phyloP scores from a whole-genome alignment of 495 filamentous ascomycete species.

The Aspergillus steynii region DNA sequence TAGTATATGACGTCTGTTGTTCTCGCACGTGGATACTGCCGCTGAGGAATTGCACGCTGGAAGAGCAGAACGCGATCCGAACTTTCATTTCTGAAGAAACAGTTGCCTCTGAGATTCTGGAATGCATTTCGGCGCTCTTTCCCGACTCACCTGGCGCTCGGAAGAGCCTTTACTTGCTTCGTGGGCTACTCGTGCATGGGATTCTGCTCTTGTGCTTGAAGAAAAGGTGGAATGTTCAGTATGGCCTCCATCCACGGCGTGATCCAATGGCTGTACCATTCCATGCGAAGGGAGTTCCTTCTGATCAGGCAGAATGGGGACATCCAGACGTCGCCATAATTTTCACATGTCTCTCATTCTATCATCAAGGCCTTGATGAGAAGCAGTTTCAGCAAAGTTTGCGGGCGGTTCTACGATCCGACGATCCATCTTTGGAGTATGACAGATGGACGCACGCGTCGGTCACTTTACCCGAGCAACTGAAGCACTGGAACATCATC shows the following conservation, averaged over 20 bases:
- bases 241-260: constrained; percentile 54
- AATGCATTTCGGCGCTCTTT: not conserved
- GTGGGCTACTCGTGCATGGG: constrained; percentile 59
- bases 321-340: constrained; percentile 70
- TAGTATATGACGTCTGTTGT: constrained; percentile 16
- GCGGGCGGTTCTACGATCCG: constrained; percentile 50
- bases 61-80: constrained; percentile 11
- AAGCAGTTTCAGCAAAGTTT: constrained; percentile 52
- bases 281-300: constrained; percentile 64
- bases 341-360: constrained; percentile 67
- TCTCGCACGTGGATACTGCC: constrained; percentile 11
- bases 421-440: constrained; percentile 59
- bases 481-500: constrained; percentile 52
- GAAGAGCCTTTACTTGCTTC: constrained; percentile 51
- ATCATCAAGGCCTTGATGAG: constrained; percentile 60
- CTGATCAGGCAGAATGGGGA: constrained; percentile 66
- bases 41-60: constrained; percentile 16
- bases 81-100: constrained; percentile 16
- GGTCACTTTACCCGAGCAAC: constrained; percentile 31
- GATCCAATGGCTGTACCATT: constrained; percentile 68
- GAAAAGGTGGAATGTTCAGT: constrained; percentile 71
- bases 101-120: not conserved
- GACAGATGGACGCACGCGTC: constrained; percentile 48
- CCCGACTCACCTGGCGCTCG: not conserved
- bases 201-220: constrained; percentile 58